Evolutionary conservation across 306 rosid genomes (phyloP).

Genomic region (Castanopsis chinensis): DNA sequence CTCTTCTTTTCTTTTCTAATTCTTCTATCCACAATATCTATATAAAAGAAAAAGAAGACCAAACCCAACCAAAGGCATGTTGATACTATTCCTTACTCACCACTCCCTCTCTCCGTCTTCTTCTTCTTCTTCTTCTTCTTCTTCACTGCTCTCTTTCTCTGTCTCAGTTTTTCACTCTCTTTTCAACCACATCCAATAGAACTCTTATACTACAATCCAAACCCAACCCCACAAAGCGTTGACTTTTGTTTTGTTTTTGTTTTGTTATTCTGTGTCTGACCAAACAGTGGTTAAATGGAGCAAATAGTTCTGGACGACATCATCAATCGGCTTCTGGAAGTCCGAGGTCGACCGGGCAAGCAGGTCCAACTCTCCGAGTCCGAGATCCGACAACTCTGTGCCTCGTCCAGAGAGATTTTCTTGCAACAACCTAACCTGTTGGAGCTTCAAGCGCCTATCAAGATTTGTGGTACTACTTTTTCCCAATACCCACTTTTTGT

Average conservation of each 20-base stretch:
- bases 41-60: too few relatives aligned
- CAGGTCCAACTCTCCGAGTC: conserved; percentile 90
- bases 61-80: conserved; percentile 25
- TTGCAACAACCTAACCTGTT: conserved; percentile 78
- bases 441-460: conserved; percentile 90
- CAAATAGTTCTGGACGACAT: conserved; percentile 75
- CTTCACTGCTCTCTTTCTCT: neutral
- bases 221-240: neutral
- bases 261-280: neutral
- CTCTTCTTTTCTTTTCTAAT: too few relatives aligned
- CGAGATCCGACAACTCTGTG: conserved; percentile 92
- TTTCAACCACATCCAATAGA: neutral
- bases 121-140: conserved; percentile 7
- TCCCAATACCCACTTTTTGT: neutral
- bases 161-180: neutral
- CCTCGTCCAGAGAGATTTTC: conserved; percentile 65
- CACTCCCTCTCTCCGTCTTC: neutral
- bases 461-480: conserved; percentile 71
- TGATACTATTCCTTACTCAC: conserved; percentile 15
- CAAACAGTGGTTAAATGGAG: conserved; percentile 47
- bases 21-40: too few relatives aligned
- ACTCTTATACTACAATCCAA: too few relatives aligned
- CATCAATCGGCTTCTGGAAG: conserved; percentile 77
- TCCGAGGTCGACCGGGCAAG: conserved; percentile 80
- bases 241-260: conserved; percentile 4